Base-by-base conservation (phyloP, 768 basidiomycete genomes). In the Pisolithus marmoratus region DNA sequence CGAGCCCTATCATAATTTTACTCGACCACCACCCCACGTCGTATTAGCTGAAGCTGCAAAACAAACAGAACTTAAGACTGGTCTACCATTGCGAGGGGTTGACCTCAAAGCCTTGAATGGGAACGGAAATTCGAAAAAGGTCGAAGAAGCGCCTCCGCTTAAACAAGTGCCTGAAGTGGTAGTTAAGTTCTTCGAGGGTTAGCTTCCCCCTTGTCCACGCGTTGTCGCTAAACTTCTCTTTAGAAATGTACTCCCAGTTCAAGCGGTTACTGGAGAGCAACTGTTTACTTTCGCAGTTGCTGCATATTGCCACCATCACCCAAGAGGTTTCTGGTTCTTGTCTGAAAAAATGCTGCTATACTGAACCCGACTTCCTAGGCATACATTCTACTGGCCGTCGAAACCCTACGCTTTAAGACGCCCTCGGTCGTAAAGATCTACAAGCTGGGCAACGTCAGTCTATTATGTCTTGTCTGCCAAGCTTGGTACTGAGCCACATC, bases 41-140 rank as follows among this genome's bases (percentile, higher is more conserved):
- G 87, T 89, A 29, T 70, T 89, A 22, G 86, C 85, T 7, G 89
- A 89, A 63, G 85, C 84, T 29, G 79, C 85, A 6, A 89, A 82
- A 58, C 80, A 83, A 63, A 81, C 82, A 0, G 81, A 88, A 59
- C 67, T 81, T 38, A 89, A 86, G 68, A 83, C 83, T 0, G 85
- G 84, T 0, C 76, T 81, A 52, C 83, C 84, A 6, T 66, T 85
- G 53, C 82, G 83, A 62, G 84, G 84, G 6, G 70, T 86, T 17
- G 81, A 84, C 57, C 64, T 77, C 24, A 65, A 66, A 40, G 48
- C 63, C 11, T 54, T 55, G 19, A 63, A 61, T 12, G 72, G 63
- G 36, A 62, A 67, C 42, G 77, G 75, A 8, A 71, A 76, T 47
- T 60, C 68, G 17, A 89, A 83, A 68, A 89, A 88, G 60, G 83